These are phyloP conservation scores for Ceratopteris richardii DNA, from an alignment of 75 land plant genomes.

Conservation along the genomic window DNA sequence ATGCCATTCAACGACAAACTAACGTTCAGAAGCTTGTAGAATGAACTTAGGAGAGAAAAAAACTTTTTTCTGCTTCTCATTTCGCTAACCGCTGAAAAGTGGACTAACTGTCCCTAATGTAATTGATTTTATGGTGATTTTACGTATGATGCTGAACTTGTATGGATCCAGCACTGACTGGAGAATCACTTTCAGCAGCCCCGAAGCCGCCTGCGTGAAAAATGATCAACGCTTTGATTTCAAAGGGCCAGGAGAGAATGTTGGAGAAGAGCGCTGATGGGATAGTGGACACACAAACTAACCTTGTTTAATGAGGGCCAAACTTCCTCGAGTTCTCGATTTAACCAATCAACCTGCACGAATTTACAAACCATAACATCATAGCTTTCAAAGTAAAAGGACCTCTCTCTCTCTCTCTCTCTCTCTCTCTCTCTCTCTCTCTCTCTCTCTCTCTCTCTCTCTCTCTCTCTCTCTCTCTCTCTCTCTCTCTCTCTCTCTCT, in stretches of 20 bases:
- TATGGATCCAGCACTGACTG: constrained; percentile 38
- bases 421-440: not conserved
- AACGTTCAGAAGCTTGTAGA: no score
- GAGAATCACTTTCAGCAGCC: constrained; percentile 18
- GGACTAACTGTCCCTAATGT: constrained; percentile 23
- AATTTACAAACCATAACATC: not conserved
- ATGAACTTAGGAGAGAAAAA: no score
- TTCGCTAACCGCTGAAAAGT: constrained; percentile 17
- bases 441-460: no score
- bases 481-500: not conserved
- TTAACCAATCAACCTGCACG: constrained; percentile 31
- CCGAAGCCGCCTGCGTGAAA: constrained; percentile 21
- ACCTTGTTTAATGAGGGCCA: constrained; percentile 39
- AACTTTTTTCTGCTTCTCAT: no score
- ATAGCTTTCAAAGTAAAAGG: not conserved
- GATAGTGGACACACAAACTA: not conserved
- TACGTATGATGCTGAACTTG: constrained; percentile 24
- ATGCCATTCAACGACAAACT: constrained; percentile 8
- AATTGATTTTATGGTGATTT: constrained; percentile 18
- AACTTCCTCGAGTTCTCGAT: constrained; percentile 24
- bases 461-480: no score
- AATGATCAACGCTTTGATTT: not conserved
- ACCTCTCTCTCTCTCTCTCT: no score
- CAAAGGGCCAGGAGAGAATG: not conserved
- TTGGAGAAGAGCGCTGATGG: not conserved